A percentile compares a stretch with the other conserved stretches of the same genome.
These are phyloP conservation scores for Dalbergia oliveri DNA, from an alignment of 306 rosid species.

Conservation along the genomic window DNA sequence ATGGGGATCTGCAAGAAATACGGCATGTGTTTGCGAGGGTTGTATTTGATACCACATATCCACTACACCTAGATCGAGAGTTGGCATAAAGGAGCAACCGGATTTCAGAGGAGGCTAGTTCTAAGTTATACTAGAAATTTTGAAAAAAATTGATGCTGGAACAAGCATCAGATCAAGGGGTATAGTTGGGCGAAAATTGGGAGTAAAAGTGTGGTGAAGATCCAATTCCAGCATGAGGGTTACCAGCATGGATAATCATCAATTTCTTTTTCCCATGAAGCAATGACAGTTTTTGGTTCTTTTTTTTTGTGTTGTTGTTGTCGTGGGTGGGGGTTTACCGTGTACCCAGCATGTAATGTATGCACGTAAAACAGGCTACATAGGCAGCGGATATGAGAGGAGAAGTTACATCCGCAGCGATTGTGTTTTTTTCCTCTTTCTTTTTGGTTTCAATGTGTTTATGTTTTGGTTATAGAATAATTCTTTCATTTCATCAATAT, in stretches of 20 bases:
- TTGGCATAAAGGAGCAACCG: constrained; percentile 32
- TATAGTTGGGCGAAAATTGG: constrained; percentile 23
- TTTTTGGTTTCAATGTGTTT: not conserved
- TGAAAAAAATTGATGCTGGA: constrained; percentile 35
- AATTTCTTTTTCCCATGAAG: constrained; percentile 6
- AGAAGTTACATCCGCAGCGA: not conserved
- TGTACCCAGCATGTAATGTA: not conserved
- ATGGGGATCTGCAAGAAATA: constrained; percentile 62
- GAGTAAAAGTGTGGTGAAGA: constrained; percentile 15
- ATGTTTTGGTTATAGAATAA: constrained; percentile 5
- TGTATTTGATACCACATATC: constrained; percentile 78
- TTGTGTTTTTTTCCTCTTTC: not conserved
- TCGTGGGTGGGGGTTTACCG: not conserved
- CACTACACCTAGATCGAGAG: constrained; percentile 46
- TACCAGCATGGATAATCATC: constrained; percentile 27
- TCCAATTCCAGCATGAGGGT: constrained; percentile 29
- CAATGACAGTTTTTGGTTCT: not conserved
- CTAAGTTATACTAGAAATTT: constrained; percentile 19
- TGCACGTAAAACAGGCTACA: not conserved
- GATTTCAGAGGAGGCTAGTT: constrained; percentile 18
- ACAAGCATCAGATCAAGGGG: constrained; percentile 14
- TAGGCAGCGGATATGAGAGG: not conserved
- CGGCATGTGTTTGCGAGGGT: constrained; percentile 78
- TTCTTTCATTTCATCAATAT: constrained; percentile 39
- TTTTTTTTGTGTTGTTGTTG: not conserved